These are phyloP conservation scores for Przewalskia tangutica DNA, from an alignment of 257 asterid genomes.

Conservation along the genomic window DNA sequence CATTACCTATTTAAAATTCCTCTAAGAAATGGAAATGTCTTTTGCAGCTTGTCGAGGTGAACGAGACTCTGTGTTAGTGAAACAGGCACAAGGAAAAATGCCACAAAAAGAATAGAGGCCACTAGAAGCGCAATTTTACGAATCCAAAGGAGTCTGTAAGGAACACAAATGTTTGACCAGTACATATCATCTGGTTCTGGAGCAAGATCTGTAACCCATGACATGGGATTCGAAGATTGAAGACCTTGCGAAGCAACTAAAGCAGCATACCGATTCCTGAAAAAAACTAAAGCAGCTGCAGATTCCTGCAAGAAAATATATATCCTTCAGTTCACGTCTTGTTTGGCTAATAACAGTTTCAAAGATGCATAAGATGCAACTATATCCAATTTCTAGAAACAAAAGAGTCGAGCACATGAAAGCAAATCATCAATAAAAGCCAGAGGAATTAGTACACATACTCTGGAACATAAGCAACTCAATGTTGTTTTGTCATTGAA, in stretches of 20 bases:
- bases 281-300: constrained; percentile 80
- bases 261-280: constrained; percentile 87
- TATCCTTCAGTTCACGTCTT: neutral
- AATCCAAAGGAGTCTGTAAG: constrained; percentile 75
- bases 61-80: constrained; percentile 73
- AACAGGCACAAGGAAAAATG: constrained; percentile 72
- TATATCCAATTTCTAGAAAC: neutral
- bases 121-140: constrained; percentile 54
- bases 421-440: neutral
- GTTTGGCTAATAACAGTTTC: neutral
- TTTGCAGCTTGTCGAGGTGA: constrained; percentile 59
- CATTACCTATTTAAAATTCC: constrained; percentile 35
- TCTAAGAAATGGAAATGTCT: constrained; percentile 47
- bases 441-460: neutral
- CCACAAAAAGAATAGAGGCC: constrained; percentile 50
- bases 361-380: neutral
- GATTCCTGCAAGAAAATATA: constrained; percentile 50
- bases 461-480: neutral
- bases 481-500: neutral
- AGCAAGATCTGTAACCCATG: constrained; percentile 68
- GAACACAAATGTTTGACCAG: constrained; percentile 76
- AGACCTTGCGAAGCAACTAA: constrained; percentile 66
- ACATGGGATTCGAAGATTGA: constrained; percentile 68
- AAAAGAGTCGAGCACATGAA: neutral
- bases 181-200: constrained; percentile 79